These are phyloP conservation scores for Phaeolepiota aurea DNA, from an alignment of 768 basidiomycete species.

Conservation along the genomic window DNA sequence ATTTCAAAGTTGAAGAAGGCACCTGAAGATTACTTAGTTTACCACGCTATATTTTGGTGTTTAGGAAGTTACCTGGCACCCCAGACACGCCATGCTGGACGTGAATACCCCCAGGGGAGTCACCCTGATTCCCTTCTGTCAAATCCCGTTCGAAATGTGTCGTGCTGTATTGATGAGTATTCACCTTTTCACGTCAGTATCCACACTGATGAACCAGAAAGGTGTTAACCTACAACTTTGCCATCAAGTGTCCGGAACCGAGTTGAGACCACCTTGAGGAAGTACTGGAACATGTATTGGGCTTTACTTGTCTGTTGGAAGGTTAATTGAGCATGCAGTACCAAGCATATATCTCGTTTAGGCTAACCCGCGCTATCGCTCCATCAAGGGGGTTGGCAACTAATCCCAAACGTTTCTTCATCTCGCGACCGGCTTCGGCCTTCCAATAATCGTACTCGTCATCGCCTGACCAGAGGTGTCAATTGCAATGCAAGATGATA, in stretches of 20 bases:
- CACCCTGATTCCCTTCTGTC: slow-evolving; percentile 45
- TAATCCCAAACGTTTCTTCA: slow-evolving; percentile 71
- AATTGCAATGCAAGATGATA: background rate
- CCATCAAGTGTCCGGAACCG: slow-evolving; percentile 83
- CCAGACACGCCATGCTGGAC: slow-evolving; percentile 69
- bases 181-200: slow-evolving; percentile 49
- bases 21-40: slow-evolving; percentile 26
- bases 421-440: slow-evolving; percentile 46
- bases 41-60: background rate
- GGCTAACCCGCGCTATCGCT: slow-evolving; percentile 47
- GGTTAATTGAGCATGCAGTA: too few species aligned
- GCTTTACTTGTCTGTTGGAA: slow-evolving; percentile 60
- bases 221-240: slow-evolving; percentile 41
- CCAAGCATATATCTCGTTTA: too few species aligned
- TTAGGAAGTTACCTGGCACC: slow-evolving; percentile 41
- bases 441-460: slow-evolving; percentile 74
- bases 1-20: slow-evolving; percentile 94
- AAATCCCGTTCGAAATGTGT: slow-evolving; percentile 96
- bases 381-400: slow-evolving; percentile 69
- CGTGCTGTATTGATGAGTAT: slow-evolving; percentile 91
- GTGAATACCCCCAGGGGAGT: slow-evolving; percentile 55
- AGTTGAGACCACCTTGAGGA: slow-evolving; percentile 97
- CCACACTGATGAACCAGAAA: too few species aligned
- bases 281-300: slow-evolving; percentile 97
- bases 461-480: slow-evolving; percentile 36